These are phyloP conservation scores for Abrus pulchellus DNA, from an alignment of 306 rosid genomes.

Conservation along the genomic window DNA sequence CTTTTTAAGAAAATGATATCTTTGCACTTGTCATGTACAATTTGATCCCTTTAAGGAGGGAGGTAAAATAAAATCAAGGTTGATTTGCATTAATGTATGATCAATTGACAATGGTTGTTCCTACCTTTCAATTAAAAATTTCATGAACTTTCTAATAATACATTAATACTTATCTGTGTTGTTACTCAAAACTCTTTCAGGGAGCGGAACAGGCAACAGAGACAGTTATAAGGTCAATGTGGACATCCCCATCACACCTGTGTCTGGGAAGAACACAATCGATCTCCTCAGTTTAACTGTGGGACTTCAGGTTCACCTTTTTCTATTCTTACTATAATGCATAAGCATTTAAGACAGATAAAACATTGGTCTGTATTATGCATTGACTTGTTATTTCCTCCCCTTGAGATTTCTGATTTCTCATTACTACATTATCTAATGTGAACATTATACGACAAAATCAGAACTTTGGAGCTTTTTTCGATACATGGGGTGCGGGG, in stretches of 20 bases:
- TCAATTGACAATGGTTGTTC: not conserved
- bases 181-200: slow-evolving; percentile 53
- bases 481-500: slow-evolving; percentile 78
- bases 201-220: slow-evolving; percentile 68
- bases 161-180: not conserved
- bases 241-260: slow-evolving; percentile 70
- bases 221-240: slow-evolving; percentile 55
- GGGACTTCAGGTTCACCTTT: slow-evolving; percentile 82
- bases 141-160: not conserved
- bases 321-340: slow-evolving; percentile 5
- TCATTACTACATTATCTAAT: slow-evolving; percentile 30
- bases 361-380: slow-evolving; percentile 18
- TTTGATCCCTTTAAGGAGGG: not conserved
- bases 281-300: slow-evolving; percentile 93
- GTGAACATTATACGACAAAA: slow-evolving; percentile 1
- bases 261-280: slow-evolving; percentile 73
- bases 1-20: not conserved
- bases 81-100: not conserved
- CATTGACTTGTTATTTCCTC: slow-evolving; percentile 12
- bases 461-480: slow-evolving; percentile 88
- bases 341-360: slow-evolving; percentile 23
- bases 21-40: not conserved
- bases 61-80: not conserved
- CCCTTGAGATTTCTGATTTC: not conserved
- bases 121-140: slow-evolving; percentile 21